A percentile compares a stretch with the other conserved stretches of the same genome.
These are phyloP conservation scores for Phytophthora pluvialis DNA, from an alignment of 352 stramenopile species.

Conservation along the genomic window DNA sequence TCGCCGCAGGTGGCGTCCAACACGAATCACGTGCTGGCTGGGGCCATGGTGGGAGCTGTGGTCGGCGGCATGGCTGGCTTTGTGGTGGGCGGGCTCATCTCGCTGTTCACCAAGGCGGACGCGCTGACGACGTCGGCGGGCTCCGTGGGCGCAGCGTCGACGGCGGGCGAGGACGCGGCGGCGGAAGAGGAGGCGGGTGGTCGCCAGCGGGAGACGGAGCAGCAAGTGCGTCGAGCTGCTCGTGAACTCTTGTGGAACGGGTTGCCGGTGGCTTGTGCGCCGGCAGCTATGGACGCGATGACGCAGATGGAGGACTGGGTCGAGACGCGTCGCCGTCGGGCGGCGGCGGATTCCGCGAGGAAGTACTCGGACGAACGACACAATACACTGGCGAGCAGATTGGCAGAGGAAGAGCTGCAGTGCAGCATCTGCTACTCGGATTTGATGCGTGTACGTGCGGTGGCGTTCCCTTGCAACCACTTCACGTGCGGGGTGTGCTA, in stretches of 20 bases:
- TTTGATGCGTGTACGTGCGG: constrained; percentile 53
- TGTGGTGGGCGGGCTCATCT: constrained; percentile 64
- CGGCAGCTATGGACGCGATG: constrained; percentile 44
- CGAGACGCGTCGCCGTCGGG: constrained; percentile 40
- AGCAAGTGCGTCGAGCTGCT: constrained; percentile 30
- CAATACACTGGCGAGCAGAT: constrained; percentile 49
- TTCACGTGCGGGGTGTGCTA: constrained; percentile 71
- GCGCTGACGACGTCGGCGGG: constrained; percentile 53
- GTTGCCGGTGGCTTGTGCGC: constrained; percentile 36
- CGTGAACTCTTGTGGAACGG: constrained; percentile 54
- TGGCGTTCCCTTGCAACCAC: constrained; percentile 72
- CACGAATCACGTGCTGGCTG: constrained; percentile 64
- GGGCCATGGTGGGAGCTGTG: constrained; percentile 62
- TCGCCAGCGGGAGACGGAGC: constrained; percentile 16
- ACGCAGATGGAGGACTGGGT: constrained; percentile 58
- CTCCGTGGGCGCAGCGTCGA: background rate
- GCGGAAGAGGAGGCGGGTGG: constrained; percentile 24
- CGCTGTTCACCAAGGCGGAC: constrained; percentile 66
- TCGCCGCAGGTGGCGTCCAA: constrained; percentile 68
- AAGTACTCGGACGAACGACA: constrained; percentile 63
- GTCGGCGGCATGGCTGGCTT: constrained; percentile 68
- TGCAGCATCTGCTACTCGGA: constrained; percentile 81
- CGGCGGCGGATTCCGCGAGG: constrained; percentile 40
- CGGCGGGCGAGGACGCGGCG: constrained; percentile 11
- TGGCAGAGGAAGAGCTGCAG: constrained; percentile 71